These are phyloP conservation scores for Clarireedia homoeocarpa DNA, from an alignment of 2,329 filamentous ascomycete species.

Conservation along the genomic window DNA sequence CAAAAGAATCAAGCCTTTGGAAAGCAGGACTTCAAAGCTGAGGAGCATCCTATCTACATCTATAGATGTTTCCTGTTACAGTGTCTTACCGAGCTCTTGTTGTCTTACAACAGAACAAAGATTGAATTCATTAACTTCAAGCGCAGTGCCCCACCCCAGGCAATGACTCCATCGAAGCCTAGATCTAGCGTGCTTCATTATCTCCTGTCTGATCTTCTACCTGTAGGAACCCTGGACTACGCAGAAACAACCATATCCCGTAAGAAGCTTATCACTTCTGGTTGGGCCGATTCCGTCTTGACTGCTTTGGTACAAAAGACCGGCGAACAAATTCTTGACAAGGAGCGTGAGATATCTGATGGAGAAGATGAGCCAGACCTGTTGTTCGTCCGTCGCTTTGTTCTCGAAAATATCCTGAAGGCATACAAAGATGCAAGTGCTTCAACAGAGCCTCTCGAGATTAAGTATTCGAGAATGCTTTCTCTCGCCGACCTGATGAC, in stretches of 20 bases:
- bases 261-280: conserved; percentile 78
- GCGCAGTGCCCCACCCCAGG: conserved; percentile 75
- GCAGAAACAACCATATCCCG: conserved; percentile 69
- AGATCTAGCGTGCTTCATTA: conserved; percentile 91
- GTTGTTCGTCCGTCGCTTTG: conserved; percentile 87
- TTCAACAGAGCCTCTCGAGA: conserved; percentile 72
- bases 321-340: conserved; percentile 61
- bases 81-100: conserved; percentile 81
- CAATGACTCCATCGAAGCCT: conserved; percentile 82
- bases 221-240: conserved; percentile 54
- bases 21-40: conserved; percentile 79
- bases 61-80: conserved; percentile 94
- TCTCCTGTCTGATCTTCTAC: conserved; percentile 72
- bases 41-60: conserved; percentile 91
- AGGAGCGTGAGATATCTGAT: conserved; percentile 48
- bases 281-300: conserved; percentile 77
- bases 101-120: conserved; percentile 90
- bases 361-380: conserved; percentile 76
- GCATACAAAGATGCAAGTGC: conserved; percentile 82
- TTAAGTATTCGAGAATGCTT: conserved; percentile 81
- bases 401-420: conserved; percentile 85
- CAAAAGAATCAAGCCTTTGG: conserved; percentile 44
- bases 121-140: conserved; percentile 99
- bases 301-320: conserved; percentile 86
- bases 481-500: conserved; percentile 87